phyloP scores from a whole-genome alignment of 2,329 filamentous ascomycete genomes.

The Daldinia sp. region DNA sequence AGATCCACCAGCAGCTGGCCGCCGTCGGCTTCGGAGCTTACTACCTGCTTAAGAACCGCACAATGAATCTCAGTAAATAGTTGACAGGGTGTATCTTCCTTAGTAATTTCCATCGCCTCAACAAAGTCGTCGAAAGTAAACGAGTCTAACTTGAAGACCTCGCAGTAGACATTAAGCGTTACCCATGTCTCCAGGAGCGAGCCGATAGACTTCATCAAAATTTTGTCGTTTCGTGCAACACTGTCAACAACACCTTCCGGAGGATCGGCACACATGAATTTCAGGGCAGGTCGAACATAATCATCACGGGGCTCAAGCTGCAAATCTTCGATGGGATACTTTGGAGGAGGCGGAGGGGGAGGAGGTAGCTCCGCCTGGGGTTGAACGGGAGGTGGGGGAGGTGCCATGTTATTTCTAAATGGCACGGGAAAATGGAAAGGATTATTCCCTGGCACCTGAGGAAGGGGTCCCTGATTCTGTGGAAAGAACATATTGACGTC shows the following conservation, averaged over 20 bases:
- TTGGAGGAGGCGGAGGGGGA: conserved; percentile 80
- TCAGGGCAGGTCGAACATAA: conserved; percentile 77
- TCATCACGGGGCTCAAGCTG: conserved; percentile 79
- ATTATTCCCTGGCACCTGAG: conserved; percentile 59
- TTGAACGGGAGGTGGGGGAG: conserved; percentile 58
- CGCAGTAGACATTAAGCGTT: conserved; percentile 97
- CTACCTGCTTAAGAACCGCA: conserved; percentile 86
- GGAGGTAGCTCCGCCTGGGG: conserved; percentile 72
- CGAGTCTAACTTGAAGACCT: conserved; percentile 92
- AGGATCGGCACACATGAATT: conserved; percentile 78
- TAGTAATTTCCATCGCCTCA: conserved; percentile 84
- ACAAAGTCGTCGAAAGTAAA: conserved; percentile 98
- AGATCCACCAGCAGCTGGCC: conserved; percentile 84
- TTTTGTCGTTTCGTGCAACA: conserved; percentile 65
- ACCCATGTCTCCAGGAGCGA: conserved; percentile 93
- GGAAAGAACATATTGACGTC: conserved; percentile 54
- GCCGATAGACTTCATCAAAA: conserved; percentile 88
- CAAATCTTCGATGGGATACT: conserved; percentile 96
- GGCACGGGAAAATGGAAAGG: conserved; percentile 61
- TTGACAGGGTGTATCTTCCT: conserved; percentile 80
- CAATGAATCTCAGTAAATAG: conserved; percentile 93
- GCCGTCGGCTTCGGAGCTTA: conserved; percentile 78
- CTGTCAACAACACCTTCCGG: conserved; percentile 63
- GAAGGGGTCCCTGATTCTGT: conserved; percentile 55
- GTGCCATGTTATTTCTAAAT: conserved; percentile 58